Evolutionary conservation across 2,329 filamentous ascomycete species (phyloP).

Genomic region (Botrytis tulipae): DNA sequence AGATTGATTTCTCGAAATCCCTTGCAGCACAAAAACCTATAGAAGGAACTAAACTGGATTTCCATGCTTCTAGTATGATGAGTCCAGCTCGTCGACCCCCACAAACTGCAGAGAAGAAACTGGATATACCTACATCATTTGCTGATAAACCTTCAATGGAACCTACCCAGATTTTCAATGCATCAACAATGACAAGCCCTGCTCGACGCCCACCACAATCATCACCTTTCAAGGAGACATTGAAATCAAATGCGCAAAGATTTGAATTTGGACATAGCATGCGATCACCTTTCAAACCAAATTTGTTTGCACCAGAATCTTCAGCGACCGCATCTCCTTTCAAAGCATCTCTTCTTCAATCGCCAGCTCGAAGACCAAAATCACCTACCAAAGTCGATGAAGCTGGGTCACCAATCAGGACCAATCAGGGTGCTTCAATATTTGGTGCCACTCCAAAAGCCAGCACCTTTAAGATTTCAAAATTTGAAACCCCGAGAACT

Average conservation of each 20-base stretch:
- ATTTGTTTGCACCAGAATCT: conserved; percentile 31
- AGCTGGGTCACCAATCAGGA: conserved; percentile 35
- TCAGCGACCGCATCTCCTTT: conserved; percentile 26
- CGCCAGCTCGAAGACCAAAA: conserved; percentile 37
- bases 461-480: conserved; percentile 37
- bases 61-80: conserved; percentile 43
- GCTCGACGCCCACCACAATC: conserved; percentile 54
- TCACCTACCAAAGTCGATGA: conserved; percentile 38
- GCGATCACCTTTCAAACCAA: conserved; percentile 36
- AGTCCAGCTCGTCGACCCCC: conserved; percentile 58
- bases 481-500: conserved; percentile 36
- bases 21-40: conserved; percentile 32
- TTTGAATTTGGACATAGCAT: conserved; percentile 35
- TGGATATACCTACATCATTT: conserved; percentile 39
- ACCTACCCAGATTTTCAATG: conserved; percentile 40
- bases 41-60: conserved; percentile 39
- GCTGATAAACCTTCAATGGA: conserved; percentile 33
- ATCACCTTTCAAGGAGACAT: conserved; percentile 53
- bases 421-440: conserved; percentile 20
- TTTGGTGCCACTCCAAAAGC: conserved; percentile 34
- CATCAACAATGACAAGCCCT: conserved; percentile 51
- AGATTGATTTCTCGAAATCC: conserved; percentile 39
- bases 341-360: conserved; percentile 38
- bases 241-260: conserved; percentile 57
- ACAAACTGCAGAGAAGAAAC: conserved; percentile 39